These are phyloP conservation scores for Aspergillus floridensis DNA, from an alignment of 2,329 filamentous ascomycete species.

Conservation along the genomic window DNA sequence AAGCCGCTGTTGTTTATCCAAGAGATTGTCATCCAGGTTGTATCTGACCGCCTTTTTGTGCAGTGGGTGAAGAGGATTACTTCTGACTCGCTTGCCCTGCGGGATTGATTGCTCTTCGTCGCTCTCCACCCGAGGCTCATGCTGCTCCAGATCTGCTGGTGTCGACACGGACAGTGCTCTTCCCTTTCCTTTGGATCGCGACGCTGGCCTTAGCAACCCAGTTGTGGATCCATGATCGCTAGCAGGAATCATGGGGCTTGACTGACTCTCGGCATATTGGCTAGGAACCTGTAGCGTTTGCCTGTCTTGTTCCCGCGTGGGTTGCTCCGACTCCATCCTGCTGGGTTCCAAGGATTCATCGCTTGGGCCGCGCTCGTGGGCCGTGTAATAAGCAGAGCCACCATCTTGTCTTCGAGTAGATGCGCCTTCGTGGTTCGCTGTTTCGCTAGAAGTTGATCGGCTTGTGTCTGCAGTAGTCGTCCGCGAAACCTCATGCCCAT, in stretches of 20 bases:
- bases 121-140: constrained; percentile 34
- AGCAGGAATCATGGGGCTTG: constrained; percentile 21
- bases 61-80: constrained; percentile 20
- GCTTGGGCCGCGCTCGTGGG: constrained; percentile 25
- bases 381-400: constrained; percentile 33
- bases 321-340: constrained; percentile 3
- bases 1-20: constrained; percentile 41
- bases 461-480: constrained; percentile 5
- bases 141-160: constrained; percentile 28
- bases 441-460: constrained; percentile 10
- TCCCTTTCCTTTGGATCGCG: constrained; percentile 21
- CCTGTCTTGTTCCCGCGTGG: constrained; percentile 7
- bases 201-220: constrained; percentile 29
- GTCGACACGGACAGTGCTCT: constrained; percentile 14
- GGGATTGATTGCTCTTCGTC: constrained; percentile 13
- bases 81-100: constrained; percentile 13
- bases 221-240: constrained; percentile 36
- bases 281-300: constrained; percentile 18
- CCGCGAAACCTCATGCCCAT: constrained; percentile 5
- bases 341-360: constrained; percentile 19
- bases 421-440: neutral
- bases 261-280: constrained; percentile 21
- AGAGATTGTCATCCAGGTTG: constrained; percentile 45
- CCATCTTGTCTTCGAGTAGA: constrained; percentile 18
- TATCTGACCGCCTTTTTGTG: constrained; percentile 42